A percentile compares a stretch with the other conserved stretches of the same genome.
phyloP scores from a whole-genome alignment of 1,139 yeast species.

The Protomyces pachydermus region DNA sequence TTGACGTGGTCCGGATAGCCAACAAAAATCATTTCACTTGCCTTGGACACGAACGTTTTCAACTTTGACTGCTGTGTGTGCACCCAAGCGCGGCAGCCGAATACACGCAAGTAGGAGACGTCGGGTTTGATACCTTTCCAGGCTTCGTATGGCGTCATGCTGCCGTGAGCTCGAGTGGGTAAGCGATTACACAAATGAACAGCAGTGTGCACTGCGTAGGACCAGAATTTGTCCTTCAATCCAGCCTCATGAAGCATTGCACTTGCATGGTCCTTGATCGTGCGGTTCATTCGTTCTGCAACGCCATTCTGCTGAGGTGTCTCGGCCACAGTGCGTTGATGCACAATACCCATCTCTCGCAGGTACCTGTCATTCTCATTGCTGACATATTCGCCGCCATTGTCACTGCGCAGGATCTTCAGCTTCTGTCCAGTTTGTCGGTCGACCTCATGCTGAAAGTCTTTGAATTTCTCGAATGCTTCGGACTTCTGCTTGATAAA shows the following conservation, averaged over 20 bases:
- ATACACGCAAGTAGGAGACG: too few relatives aligned
- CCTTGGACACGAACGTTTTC: too few relatives aligned
- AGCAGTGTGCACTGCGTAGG: neutral
- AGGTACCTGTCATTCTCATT: neutral
- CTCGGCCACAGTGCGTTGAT: neutral
- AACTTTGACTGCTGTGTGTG: too few relatives aligned
- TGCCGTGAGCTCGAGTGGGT: too few relatives aligned
- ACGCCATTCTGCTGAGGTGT: neutral
- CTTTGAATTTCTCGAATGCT: neutral
- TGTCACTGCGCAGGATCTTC: neutral
- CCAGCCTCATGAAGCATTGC: neutral
- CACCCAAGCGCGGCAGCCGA: too few relatives aligned
- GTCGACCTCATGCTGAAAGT: neutral
- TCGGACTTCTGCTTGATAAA: neutral
- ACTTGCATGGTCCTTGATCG: neutral
- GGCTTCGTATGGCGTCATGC: too few relatives aligned
- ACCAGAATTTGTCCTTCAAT: neutral
- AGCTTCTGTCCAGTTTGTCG: neutral
- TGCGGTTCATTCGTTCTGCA: neutral
- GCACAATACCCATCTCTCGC: neutral
- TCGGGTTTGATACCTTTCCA: too few relatives aligned
- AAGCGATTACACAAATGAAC: neutral
- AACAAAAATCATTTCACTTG: too few relatives aligned
- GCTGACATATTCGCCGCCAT: neutral
- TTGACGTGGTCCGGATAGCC: too few relatives aligned